Evolutionary conservation across 1,284 basidiomycete species (phyloP), one percentile per base, ranked within the genome.

Genomic region (Malassezia vespertilionis): DNA sequence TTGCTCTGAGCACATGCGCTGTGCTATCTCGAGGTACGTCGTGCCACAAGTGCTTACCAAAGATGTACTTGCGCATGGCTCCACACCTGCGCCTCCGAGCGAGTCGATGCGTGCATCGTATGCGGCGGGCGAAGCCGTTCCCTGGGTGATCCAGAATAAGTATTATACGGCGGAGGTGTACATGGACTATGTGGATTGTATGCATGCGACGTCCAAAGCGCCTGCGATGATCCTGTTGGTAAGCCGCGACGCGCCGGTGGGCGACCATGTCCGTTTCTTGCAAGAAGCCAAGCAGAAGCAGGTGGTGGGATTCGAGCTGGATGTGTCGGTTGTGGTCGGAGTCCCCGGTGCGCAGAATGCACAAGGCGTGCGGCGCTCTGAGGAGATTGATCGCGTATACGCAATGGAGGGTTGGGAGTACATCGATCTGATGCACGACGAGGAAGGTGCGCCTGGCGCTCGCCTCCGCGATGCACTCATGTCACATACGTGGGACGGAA

Each of bases 381-480:
- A 7, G 2, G 30, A 50, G 7, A 22, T 39, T 0, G 47, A 50
- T 22, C 41, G 39, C 22, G 26, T 37, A 18, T 42, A 50, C 20
- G 41, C 47, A 8, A n/a, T 33, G 21, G 18, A 38, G 20, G 46
- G 46, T 17, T 50, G 47, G 47, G 47, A 50, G 35, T 50, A 50
- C 22, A 14, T 50, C 2, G 42, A 39, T 5, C 28, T 40, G 24
- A 30, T 20, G 12, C n/a, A 8, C 18, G 45, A 41, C 5, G 22
- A 7, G 8, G 41, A 44, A 15, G 40, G 24, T 17, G n/a, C 9
- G 10, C 28, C 21, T 8, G 10, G 11, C 6, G 14, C 11, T 14
- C 47, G 47, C 10, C 3, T 50, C 2, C 34, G 33, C 22, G 41
- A 50, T 10, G 47, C 47, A 1, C 38, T 50, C 28, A 44, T 50